Conservation (phyloP, 2,329 filamentous ascomycete genomes). For the Colletotrichum sp. region DNA sequence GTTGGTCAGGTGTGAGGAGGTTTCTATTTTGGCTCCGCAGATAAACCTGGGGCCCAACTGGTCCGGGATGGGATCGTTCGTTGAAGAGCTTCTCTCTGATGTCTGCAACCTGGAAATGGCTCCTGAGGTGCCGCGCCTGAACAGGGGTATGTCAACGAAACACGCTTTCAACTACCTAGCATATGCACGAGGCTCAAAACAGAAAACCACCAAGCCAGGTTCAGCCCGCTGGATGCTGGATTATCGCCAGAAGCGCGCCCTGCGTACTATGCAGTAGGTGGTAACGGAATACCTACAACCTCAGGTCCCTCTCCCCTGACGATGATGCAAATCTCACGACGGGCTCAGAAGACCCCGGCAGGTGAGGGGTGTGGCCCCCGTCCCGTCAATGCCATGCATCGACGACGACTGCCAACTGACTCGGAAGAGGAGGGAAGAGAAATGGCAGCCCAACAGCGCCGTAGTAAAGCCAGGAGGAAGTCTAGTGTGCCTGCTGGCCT, state of each 20-base stretch:
- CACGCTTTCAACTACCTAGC: neutral
- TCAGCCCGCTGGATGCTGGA: neutral
- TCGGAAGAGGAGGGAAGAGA: neutral
- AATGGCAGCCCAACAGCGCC: neutral
- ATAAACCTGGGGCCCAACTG: neutral
- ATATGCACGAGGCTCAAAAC: constrained; percentile 14
- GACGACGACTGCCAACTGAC: neutral
- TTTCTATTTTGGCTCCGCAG: neutral
- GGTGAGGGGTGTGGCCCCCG: neutral
- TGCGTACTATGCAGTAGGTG: neutral
- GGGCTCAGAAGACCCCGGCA: neutral
- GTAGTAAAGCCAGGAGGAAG: neutral
- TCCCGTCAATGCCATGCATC: neutral
- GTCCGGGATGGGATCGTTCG: neutral
- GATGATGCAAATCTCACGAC: neutral
- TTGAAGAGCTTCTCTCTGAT: neutral
- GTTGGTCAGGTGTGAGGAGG: neutral
- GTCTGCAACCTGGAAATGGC: neutral
- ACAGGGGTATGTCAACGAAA: constrained; percentile 2
- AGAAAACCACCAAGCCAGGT: neutral
- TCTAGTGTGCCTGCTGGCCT: neutral
- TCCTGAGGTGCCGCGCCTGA: neutral
- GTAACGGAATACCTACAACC: neutral
- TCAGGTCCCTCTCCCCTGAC: neutral
- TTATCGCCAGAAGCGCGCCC: constrained; percentile 4